These are phyloP conservation scores for Ploettnerulaceae sp. DNA, from an alignment of 2,329 filamentous ascomycete species.

Conservation along the genomic window DNA sequence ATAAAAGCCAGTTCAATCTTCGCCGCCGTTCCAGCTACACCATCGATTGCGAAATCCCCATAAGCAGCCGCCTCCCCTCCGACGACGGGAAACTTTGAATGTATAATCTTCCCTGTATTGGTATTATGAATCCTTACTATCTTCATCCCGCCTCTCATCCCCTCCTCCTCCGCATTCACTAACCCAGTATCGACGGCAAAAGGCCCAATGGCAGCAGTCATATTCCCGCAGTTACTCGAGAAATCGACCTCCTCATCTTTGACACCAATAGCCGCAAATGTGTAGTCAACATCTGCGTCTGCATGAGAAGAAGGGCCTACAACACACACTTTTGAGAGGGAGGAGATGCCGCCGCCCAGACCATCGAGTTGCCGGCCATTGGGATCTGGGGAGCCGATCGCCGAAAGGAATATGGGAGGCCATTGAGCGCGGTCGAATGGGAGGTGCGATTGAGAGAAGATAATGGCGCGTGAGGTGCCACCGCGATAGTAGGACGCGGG, in stretches of 20 bases:
- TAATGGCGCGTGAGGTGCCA: conserved; percentile 63
- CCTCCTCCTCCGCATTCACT: conserved; percentile 29
- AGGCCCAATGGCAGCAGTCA: conserved; percentile 63
- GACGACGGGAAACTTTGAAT: conserved; percentile 50
- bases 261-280: conserved; percentile 65
- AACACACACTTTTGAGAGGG: conserved; percentile 66
- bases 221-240: conserved; percentile 72
- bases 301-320: conserved; percentile 46
- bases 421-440: conserved; percentile 43
- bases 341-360: conserved; percentile 64
- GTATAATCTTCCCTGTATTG: conserved; percentile 62
- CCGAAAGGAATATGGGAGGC: conserved; percentile 50
- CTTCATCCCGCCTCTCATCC: conserved; percentile 28
- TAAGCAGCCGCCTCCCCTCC: conserved; percentile 43
- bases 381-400: conserved; percentile 61
- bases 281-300: conserved; percentile 61
- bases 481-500: conserved; percentile 60
- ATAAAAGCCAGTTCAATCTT: conserved; percentile 57
- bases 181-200: conserved; percentile 54
- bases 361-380: conserved; percentile 68
- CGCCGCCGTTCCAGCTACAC: conserved; percentile 54
- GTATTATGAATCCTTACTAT: conserved; percentile 63
- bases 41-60: conserved; percentile 59
- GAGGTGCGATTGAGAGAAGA: conserved; percentile 51
- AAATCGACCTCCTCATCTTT: conserved; percentile 56